Evolutionary conservation across 352 stramenopile species (phyloP).

Genomic region (Pythium chondricola): DNA sequence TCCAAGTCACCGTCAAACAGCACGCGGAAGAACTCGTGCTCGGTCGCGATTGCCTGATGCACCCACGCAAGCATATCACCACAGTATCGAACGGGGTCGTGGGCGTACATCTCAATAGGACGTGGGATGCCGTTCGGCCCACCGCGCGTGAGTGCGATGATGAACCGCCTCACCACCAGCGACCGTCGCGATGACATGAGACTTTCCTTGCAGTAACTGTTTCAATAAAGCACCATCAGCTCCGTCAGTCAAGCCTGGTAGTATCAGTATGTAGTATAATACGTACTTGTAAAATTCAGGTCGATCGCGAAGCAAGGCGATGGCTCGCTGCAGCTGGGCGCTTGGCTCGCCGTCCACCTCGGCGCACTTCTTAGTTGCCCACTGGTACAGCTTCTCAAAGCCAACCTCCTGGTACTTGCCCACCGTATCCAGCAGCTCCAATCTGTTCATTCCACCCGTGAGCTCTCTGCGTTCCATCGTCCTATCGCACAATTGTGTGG

Average conservation of each 20-base stretch:
- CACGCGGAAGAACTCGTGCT: conserved; percentile 76
- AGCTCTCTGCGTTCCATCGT: too few relatives aligned
- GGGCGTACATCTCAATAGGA: conserved; percentile 84
- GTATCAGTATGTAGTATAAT: background rate
- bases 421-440: conserved; percentile 85
- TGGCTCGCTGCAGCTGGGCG: conserved; percentile 56
- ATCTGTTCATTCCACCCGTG: too few relatives aligned
- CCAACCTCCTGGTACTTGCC: conserved; percentile 79
- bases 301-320: conserved; percentile 53
- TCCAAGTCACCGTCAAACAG: conserved; percentile 63
- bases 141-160: conserved; percentile 67
- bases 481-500: too few relatives aligned
- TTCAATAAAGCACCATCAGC: background rate
- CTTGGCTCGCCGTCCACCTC: conserved; percentile 63
- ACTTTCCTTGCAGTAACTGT: conserved; percentile 79
- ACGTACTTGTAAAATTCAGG: conserved; percentile 74
- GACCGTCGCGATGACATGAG: conserved; percentile 44
- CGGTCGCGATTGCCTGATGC: conserved; percentile 76
- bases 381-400: conserved; percentile 84
- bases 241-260: too few relatives aligned
- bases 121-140: conserved; percentile 66
- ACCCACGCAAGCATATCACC: conserved; percentile 88
- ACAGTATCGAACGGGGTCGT: conserved; percentile 84
- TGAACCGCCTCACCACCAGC: conserved; percentile 67
- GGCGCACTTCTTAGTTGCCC: conserved; percentile 75